A percentile compares a stretch with the other conserved stretches of the same genome.
These are phyloP conservation scores for Basipetospora chlamydospora DNA, from an alignment of 2,329 filamentous ascomycete genomes.

Conservation along the genomic window DNA sequence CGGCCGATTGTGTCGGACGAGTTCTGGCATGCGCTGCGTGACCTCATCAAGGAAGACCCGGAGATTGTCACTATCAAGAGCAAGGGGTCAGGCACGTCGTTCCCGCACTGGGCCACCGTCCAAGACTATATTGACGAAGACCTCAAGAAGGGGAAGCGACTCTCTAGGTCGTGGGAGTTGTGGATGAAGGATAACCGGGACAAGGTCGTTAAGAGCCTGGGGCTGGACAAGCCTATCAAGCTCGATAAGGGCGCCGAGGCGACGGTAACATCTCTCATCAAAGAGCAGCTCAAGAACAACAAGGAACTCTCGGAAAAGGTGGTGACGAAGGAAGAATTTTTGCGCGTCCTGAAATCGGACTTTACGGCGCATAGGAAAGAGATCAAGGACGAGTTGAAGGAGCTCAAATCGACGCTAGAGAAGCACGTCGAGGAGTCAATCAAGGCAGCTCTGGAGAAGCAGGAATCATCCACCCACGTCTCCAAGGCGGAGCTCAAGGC, in stretches of 20 bases:
- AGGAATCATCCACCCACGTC: slow-evolving; percentile 14
- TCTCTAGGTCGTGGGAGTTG: slow-evolving; percentile 29
- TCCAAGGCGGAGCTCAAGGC: slow-evolving; percentile 24
- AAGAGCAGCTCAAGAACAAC: slow-evolving; percentile 3
- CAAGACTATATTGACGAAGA: slow-evolving; percentile 24
- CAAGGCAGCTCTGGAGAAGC: slow-evolving; percentile 8
- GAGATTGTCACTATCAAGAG: slow-evolving; percentile 31
- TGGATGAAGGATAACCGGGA: slow-evolving; percentile 38
- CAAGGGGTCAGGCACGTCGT: too few relatives aligned
- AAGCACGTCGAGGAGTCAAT: slow-evolving; percentile 18
- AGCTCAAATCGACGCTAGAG: slow-evolving; percentile 21
- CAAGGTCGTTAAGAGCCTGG: slow-evolving; percentile 18
- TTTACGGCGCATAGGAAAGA: slow-evolving; percentile 22
- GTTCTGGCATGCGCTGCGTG: slow-evolving; percentile 51
- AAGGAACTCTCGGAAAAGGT: slow-evolving; percentile 19
- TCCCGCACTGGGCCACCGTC: slow-evolving; percentile 25
- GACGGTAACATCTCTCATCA: not conserved
- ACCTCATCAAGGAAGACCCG: slow-evolving; percentile 34
- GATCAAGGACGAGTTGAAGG: slow-evolving; percentile 24
- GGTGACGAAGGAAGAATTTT: slow-evolving; percentile 34
- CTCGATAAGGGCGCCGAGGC: slow-evolving; percentile 21
- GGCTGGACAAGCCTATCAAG: slow-evolving; percentile 18
- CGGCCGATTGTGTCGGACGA: slow-evolving; percentile 38
- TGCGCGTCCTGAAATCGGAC: slow-evolving; percentile 25
- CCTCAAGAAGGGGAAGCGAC: slow-evolving; percentile 10